Conservation (phyloP, 116 monocot species). For the Posidonia oceanica region DNA sequence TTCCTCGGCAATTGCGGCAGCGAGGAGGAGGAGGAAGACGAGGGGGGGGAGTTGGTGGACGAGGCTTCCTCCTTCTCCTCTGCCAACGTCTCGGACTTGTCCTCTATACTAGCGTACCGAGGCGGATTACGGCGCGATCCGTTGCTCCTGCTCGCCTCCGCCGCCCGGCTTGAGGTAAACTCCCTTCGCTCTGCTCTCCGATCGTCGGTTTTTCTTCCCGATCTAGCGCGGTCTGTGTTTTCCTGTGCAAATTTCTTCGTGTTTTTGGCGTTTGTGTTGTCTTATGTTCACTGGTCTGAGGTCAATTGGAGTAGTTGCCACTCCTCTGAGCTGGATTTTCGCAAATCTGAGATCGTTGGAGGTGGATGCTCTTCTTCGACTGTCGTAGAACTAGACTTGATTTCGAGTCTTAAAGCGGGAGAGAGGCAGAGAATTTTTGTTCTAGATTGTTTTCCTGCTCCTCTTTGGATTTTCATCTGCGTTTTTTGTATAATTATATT, state of each 20-base stretch:
- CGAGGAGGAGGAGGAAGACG: not conserved
- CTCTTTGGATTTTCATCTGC: too few relatives aligned
- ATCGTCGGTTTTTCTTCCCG: not conserved
- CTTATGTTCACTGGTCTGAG: not conserved
- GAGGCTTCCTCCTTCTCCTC: not conserved
- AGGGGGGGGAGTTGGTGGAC: not conserved
- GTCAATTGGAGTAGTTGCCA: not conserved
- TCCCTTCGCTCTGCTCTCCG: too few relatives aligned
- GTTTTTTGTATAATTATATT: too few relatives aligned
- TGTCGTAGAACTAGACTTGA: too few relatives aligned
- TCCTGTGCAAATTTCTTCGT: too few relatives aligned
- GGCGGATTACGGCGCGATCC: slow-evolving; percentile 10
- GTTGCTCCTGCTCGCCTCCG: slow-evolving; percentile 22
- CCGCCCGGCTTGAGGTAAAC: not conserved
- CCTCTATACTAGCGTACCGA: slow-evolving; percentile 1
- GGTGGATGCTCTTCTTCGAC: too few relatives aligned
- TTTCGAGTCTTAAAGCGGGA: too few relatives aligned
- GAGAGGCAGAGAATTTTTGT: too few relatives aligned
- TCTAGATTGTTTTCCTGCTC: too few relatives aligned
- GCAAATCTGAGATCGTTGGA: too few relatives aligned
- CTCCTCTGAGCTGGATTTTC: too few relatives aligned
- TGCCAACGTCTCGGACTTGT: not conserved
- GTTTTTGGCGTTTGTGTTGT: too few relatives aligned
- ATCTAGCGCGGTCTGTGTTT: not conserved
- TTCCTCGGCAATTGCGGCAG: not conserved